Conservation (phyloP, 768 basidiomycete genomes). For the Serendipita vermifera region DNA sequence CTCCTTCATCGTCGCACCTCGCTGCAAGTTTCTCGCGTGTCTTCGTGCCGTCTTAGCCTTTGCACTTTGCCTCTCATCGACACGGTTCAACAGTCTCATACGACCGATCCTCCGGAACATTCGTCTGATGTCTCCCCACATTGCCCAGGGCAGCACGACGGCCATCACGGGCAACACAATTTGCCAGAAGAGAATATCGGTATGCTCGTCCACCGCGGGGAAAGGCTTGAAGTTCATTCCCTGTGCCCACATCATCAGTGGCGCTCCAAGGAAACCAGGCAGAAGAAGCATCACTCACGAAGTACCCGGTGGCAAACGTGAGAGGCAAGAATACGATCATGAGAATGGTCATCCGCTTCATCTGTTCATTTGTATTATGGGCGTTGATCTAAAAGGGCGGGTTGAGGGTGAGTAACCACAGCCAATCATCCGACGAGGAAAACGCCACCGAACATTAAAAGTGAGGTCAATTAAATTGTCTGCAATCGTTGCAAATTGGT, state of each 20-base stretch:
- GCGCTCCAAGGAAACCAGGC: neutral
- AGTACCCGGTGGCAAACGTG: conserved; percentile 57
- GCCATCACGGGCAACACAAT: conserved; percentile 10
- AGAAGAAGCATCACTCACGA: conserved; percentile 31
- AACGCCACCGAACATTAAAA: conserved; percentile 44
- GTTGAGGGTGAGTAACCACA: neutral
- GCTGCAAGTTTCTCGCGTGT: neutral
- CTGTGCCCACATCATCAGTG: neutral
- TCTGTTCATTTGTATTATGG: conserved; percentile 64
- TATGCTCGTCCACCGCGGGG: conserved; percentile 9
- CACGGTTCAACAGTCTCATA: neutral
- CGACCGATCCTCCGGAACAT: neutral
- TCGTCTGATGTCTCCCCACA: conserved; percentile 8
- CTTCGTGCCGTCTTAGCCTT: neutral
- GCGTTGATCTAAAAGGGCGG: conserved; percentile 40
- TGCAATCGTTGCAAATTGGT: conserved; percentile 58
- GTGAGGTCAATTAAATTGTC: conserved; percentile 63
- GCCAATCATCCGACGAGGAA: neutral
- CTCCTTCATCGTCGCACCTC: no score
- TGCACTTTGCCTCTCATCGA: neutral
- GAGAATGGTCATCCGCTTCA: conserved; percentile 51
- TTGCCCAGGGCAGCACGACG: neutral
- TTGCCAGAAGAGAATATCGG: conserved; percentile 11
- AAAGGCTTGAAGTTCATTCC: conserved; percentile 14
- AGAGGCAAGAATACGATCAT: conserved; percentile 62